A percentile compares a stretch with the other conserved stretches of the same genome.
These are phyloP conservation scores for Tylopilus felleus DNA, from an alignment of 768 basidiomycete genomes.

Conservation along the genomic window DNA sequence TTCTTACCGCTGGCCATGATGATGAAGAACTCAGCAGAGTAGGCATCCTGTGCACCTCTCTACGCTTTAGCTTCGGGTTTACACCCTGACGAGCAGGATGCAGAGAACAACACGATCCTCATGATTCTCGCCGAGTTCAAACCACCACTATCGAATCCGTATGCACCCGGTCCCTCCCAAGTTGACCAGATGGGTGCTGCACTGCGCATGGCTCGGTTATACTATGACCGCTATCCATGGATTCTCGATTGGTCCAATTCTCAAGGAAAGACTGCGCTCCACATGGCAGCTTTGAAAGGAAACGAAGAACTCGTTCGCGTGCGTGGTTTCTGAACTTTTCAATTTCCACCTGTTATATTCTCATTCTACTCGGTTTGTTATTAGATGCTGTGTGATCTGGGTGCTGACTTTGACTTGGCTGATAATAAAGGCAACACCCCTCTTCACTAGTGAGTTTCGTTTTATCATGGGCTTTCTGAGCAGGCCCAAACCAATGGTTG, in stretches of 20 bases:
- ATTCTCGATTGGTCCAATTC: constrained; percentile 91
- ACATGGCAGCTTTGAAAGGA: constrained; percentile 83
- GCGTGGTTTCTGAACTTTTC: constrained; percentile 29
- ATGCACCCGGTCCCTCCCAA: constrained; percentile 44
- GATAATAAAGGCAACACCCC: constrained; percentile 93
- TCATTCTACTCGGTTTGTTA: constrained; percentile 12
- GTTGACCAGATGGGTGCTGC: constrained; percentile 68
- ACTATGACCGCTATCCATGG: constrained; percentile 82
- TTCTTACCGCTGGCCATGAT: constrained; percentile 84
- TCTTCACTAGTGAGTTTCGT: constrained; percentile 75
- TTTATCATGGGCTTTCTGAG: not conserved
- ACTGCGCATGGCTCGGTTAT: constrained; percentile 82
- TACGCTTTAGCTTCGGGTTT: constrained; percentile 13
- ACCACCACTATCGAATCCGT: constrained; percentile 46
- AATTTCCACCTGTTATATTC: constrained; percentile 9
- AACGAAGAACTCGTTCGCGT: constrained; percentile 88
- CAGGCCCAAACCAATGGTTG: constrained; percentile 6
- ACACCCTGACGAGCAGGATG: constrained; percentile 54
- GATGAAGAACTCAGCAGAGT: constrained; percentile 91
- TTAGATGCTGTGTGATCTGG: constrained; percentile 88
- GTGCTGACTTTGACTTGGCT: constrained; percentile 84
- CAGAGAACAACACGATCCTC: constrained; percentile 89
- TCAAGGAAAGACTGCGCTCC: constrained; percentile 87
- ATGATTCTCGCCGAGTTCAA: constrained; percentile 88
- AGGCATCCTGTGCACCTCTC: constrained; percentile 28